Conservation (phyloP, 176 grass and related monocot species). For the Dendrocalamus sinicus region DNA sequence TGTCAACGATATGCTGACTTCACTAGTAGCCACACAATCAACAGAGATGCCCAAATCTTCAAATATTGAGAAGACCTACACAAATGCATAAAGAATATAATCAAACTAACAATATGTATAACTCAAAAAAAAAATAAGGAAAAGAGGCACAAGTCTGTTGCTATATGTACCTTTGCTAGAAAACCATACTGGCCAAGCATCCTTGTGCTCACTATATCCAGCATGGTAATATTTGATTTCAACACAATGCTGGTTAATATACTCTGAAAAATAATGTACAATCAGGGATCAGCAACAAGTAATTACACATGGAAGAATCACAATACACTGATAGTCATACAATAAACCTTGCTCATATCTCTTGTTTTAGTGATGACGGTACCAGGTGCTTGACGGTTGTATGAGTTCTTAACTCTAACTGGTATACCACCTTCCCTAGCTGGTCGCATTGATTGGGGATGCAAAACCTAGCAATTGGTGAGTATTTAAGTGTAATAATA, state of each 20-base stretch:
- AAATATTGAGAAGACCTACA: slow-evolving; percentile 97
- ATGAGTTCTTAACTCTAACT: slow-evolving; percentile 96
- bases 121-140: neutral
- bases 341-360: slow-evolving; percentile 91
- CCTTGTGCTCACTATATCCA: slow-evolving; percentile 95
- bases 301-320: slow-evolving; percentile 26
- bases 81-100: neutral
- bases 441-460: slow-evolving; percentile 96
- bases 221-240: slow-evolving; percentile 98
- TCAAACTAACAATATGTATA: neutral
- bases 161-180: slow-evolving; percentile 75
- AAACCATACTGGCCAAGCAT: slow-evolving; percentile 97
- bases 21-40: slow-evolving; percentile 94
- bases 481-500: neutral
- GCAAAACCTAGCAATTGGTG: slow-evolving; percentile 67
- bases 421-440: slow-evolving; percentile 89
- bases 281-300: slow-evolving; percentile 15
- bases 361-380: slow-evolving; percentile 91
- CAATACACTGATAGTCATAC: slow-evolving; percentile 1
- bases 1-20: slow-evolving; percentile 95
- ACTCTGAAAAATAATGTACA: slow-evolving; percentile 57
- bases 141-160: neutral
- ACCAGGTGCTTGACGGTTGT: slow-evolving; percentile 88
- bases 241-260: slow-evolving; percentile 92
- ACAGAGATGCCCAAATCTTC: slow-evolving; percentile 97